Base-by-base conservation (phyloP, 179 eudicot genomes). In the Gypsophila paniculata region DNA sequence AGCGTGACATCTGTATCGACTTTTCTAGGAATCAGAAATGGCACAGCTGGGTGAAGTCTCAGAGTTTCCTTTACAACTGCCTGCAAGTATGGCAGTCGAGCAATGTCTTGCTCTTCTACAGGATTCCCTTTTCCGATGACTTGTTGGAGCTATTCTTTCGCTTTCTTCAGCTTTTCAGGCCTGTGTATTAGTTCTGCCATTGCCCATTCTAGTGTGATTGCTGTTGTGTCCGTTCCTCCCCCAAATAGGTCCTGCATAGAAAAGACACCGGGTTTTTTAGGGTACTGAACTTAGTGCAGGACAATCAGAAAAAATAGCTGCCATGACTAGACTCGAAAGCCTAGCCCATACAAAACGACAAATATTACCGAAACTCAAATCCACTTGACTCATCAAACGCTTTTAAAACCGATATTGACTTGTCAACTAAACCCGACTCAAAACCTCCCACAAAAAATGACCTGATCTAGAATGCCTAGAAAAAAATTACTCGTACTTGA, bases 141-240 rank as follows among this genome's bases (percentile, higher is more conserved):
- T 17, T 58, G 51, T 13, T 78, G 44, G 12, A 78, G 81, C 58
- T 78, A 77, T 61, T 62, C 53, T 74, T 48, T 61, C 9, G 77
- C 75, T 57, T 62, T 69, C 49, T 54, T 69, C 51, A 78, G 58
- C n/a, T 73, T 73, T 14, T 78, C 74, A 0, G 81, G 77, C 54
- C 69, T 78, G 49, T 48, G 61, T 15, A 78, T 67, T 23, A 78
- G 68, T 25, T 79, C 82, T 17, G 82, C 70, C 82, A 79, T 75
- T 29, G 69, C 82, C 81, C 82, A 79, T 32, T 79, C 82, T 0
- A 75, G 49, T 5, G 79, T 72, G 73, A 64, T 71, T 52, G 82
- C 72, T 7, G 79, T 75, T 39, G 82, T 75, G 71, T 75, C 82
- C 1, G 74, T 75, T 62, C 82, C 82, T 26, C 79, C 82, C 11